Base-by-base conservation (phyloP, 495 filamentous ascomycete genomes). In the Opeltia flavorubescens region DNA sequence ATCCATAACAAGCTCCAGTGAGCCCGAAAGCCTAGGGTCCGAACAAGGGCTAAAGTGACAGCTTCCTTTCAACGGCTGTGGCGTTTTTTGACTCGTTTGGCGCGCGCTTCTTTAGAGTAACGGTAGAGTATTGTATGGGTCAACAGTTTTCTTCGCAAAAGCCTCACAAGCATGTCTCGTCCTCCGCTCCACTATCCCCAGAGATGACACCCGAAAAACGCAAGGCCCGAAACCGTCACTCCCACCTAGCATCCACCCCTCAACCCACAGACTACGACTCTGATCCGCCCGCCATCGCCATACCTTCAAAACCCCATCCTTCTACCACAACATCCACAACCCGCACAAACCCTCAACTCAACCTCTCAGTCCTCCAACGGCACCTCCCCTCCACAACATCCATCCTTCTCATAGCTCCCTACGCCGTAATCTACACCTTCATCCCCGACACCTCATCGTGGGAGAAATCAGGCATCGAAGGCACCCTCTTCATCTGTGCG, bases 321-420 rank as follows among this genome's bases (percentile, higher is more conserved):
- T n/a, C n/a, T n/a, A n/a, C n/a, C n/a, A n/a, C n/a, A n/a, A n/a
- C n/a, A n/a, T n/a, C n/a, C n/a, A n/a, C n/a, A n/a, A n/a, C n/a
- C n/a, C 80, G 79, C 50, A 74, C 78, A 50, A 89, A 86, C 64
- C 76, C 78, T 26, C 81, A 89, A 51, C 76, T 94, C 44, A 95
- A 94, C 66, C 70, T 91, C 57, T 64, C 71, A 44, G 87, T 93
- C 28, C 67, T 94, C 15, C 77, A 72, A 24, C 81, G 84, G 39
- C 83, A 93, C 61, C 72, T 81, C 42, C 81, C 85, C 25, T 58
- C 64, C 49, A 73, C 89, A 50, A 67, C 62, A 35, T 66, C 67
- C 34, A 81, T 95, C 54, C 63, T 84, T 41, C 78, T 77, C 43
- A 80, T 88, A 50, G 84, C 85, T 17, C 78, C 81, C 23, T 87